phyloP scores from a whole-genome alignment of 257 asterid genomes.

The Mitragyna speciosa region DNA sequence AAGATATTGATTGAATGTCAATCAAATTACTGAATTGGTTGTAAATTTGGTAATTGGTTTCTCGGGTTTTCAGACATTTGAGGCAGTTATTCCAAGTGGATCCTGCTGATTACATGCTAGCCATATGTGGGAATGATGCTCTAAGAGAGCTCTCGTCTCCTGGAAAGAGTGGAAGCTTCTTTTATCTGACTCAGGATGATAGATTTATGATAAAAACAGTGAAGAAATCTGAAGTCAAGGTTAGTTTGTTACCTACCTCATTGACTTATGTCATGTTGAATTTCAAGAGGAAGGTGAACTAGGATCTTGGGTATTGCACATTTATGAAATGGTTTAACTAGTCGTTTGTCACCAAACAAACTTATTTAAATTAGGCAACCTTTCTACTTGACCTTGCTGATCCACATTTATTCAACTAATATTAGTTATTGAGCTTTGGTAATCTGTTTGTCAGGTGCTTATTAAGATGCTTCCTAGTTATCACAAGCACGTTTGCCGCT shows the following conservation, averaged over 20 bases:
- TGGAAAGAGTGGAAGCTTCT: conserved; percentile 97
- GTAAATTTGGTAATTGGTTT: conserved; percentile 20
- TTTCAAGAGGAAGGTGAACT: conserved; percentile 4
- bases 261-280: conserved; percentile 25
- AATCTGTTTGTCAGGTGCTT: conserved; percentile 63
- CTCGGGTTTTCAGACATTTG: conserved; percentile 55
- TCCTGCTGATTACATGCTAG: conserved; percentile 97
- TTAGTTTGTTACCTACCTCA: conserved; percentile 52
- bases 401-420: neutral
- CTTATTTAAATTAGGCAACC: neutral
- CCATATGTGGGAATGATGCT: conserved; percentile 93
- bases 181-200: conserved; percentile 94
- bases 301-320: conserved; percentile 9
- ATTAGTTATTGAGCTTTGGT: conserved; percentile 21
- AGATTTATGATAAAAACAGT: conserved; percentile 98
- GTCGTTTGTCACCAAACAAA: neutral
- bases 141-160: conserved; percentile 96
- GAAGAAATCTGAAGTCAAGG: conserved; percentile 98
- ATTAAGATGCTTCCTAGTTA: conserved; percentile 94
- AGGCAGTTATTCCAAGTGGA: conserved; percentile 90
- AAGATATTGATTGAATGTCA: too few relatives aligned
- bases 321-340: neutral
- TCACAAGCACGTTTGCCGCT: conserved; percentile 65
- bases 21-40: neutral
- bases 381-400: neutral